Evolutionary conservation across 2,329 filamentous ascomycete genomes (phyloP).

Genomic region (Cercospora sesami): DNA sequence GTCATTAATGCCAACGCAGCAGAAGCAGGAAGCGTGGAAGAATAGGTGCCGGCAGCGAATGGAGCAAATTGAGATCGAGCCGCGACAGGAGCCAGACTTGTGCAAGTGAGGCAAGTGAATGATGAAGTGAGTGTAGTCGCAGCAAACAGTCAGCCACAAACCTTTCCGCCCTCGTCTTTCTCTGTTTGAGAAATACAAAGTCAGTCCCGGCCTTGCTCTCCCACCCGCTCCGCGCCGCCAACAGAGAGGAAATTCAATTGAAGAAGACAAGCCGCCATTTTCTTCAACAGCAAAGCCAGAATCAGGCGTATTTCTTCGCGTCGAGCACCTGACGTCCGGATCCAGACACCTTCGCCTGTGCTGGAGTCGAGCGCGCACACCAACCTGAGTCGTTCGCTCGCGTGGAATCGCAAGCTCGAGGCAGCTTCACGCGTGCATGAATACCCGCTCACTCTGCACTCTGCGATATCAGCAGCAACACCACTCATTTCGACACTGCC

Average conservation of each 20-base stretch:
- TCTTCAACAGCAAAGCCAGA: not conserved
- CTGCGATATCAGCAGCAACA: not conserved
- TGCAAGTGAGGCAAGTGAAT: not conserved
- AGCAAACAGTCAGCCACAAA: not conserved
- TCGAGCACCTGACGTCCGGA: not conserved
- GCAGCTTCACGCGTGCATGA: not conserved
- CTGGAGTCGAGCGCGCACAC: not conserved
- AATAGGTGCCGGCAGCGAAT: not conserved
- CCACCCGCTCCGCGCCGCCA: not conserved
- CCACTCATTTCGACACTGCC: not conserved
- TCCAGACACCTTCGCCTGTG: not conserved
- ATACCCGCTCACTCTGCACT: not conserved
- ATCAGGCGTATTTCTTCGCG: not conserved
- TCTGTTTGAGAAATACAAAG: slow-evolving; percentile 1
- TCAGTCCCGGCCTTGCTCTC: not conserved
- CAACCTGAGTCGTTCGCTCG: not conserved
- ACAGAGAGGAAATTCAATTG: not conserved
- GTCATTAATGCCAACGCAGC: not conserved
- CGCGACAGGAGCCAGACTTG: not conserved
- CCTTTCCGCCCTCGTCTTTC: not conserved
- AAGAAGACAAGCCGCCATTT: not conserved
- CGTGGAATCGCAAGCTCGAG: not conserved
- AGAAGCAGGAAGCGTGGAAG: not conserved
- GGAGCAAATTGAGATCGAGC: not conserved
- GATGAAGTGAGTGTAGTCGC: not conserved